Evolutionary conservation across 768 basidiomycete species (phyloP).

Genomic region (Lyophyllum shimeji): DNA sequence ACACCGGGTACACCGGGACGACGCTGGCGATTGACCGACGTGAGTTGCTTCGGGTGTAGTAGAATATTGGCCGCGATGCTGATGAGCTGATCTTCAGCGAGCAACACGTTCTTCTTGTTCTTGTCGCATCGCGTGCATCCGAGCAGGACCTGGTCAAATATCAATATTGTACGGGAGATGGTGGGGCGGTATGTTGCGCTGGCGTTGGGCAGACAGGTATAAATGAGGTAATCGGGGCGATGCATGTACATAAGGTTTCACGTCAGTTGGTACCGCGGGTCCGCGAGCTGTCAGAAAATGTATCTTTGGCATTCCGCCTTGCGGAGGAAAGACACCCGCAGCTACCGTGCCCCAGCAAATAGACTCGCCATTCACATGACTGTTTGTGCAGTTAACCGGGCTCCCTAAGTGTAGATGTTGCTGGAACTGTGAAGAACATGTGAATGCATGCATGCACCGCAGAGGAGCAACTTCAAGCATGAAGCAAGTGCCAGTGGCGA

Average conservation of each 20-base stretch:
- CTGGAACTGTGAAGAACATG: background rate
- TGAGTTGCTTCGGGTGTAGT: slow-evolving; percentile 9
- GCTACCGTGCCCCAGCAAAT: no score
- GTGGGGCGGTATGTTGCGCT: slow-evolving; percentile 20
- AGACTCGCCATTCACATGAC: background rate
- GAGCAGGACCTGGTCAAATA: slow-evolving; percentile 25
- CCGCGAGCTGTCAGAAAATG: background rate
- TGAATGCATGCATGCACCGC: background rate
- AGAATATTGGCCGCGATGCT: background rate
- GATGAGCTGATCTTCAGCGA: slow-evolving; percentile 17
- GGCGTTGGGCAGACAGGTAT: slow-evolving; percentile 19
- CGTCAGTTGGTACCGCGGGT: background rate
- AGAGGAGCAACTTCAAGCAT: no score
- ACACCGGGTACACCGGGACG: slow-evolving; percentile 27
- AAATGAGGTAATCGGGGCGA: background rate
- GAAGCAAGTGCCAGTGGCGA: no score
- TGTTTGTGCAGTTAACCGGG: background rate
- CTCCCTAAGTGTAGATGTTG: background rate
- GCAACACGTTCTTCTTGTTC: slow-evolving; percentile 29
- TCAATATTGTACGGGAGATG: slow-evolving; percentile 25
- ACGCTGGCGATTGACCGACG: slow-evolving; percentile 28
- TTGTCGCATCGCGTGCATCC: slow-evolving; percentile 28
- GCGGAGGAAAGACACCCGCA: no score
- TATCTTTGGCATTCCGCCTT: background rate
- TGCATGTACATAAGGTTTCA: background rate